Evolutionary conservation across 2,329 filamentous ascomycete genomes (phyloP).

Genomic region (Phialemoniopsis sp.): DNA sequence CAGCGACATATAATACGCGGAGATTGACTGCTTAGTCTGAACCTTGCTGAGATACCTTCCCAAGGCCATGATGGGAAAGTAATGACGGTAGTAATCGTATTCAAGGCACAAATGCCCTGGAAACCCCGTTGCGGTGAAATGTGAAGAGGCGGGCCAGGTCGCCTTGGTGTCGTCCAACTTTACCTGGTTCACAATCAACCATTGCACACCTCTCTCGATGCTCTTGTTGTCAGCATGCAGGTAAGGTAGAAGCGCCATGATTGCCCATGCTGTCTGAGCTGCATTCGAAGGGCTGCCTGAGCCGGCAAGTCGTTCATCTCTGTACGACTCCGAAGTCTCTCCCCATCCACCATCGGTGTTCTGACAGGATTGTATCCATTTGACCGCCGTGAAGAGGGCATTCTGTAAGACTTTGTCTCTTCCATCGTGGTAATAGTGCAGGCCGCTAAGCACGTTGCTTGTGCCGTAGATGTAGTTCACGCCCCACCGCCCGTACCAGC

Average conservation of each 20-base stretch:
- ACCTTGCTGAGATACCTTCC: conserved; percentile 2
- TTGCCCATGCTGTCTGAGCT: conserved; percentile 25
- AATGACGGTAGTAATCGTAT: conserved; percentile 4
- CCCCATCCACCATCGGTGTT: conserved; percentile 27
- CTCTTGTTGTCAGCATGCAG: too few relatives aligned
- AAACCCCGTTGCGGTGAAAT: conserved; percentile 3
- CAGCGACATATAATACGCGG: too few relatives aligned
- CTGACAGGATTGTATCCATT: too few relatives aligned
- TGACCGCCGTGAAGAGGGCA: too few relatives aligned
- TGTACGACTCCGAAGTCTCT: conserved; percentile 13
- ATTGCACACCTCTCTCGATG: too few relatives aligned
- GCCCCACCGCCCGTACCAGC: conserved; percentile 26
- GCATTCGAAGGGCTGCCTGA: conserved; percentile 16
- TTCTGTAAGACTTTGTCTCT: too few relatives aligned
- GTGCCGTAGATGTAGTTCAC: conserved; percentile 28
- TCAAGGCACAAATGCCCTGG: conserved; percentile 2
- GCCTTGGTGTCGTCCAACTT: not conserved
- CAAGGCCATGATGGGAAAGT: conserved; percentile 5
- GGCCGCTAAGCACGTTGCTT: conserved; percentile 19
- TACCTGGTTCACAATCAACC: too few relatives aligned
- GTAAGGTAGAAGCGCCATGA: conserved; percentile 17
- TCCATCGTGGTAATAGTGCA: too few relatives aligned
- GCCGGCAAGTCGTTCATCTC: too few relatives aligned
- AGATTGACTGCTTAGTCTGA: too few relatives aligned
- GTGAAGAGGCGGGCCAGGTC: conserved; percentile 1